Evolutionary conservation across 192 early-diverging fungal species (phyloP).

Genomic region (Gonapodya prolifera): DNA sequence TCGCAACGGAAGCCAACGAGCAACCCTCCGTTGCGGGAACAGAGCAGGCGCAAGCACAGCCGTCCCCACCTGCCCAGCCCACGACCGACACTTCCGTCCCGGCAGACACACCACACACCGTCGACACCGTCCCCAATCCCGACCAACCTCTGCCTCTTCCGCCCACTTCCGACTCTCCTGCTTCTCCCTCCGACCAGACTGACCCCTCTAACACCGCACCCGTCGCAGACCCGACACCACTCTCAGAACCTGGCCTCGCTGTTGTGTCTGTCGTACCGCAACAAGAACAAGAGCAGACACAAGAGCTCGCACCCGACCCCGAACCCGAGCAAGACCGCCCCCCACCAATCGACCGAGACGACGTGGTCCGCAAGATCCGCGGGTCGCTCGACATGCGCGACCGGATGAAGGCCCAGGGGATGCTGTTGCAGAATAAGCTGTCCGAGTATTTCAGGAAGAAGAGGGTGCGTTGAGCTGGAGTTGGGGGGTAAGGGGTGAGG

Average conservation of each 20-base stretch:
- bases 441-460: slow-evolving; percentile 41
- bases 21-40: too few species aligned
- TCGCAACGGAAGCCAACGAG: too few species aligned
- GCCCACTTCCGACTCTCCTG: not conserved
- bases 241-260: too few species aligned
- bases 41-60: too few species aligned
- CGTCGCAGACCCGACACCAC: not conserved
- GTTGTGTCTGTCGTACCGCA: too few species aligned
- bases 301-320: not conserved
- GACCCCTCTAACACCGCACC: not conserved
- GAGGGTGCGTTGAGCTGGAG: slow-evolving; percentile 18
- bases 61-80: too few species aligned
- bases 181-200: not conserved
- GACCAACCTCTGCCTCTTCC: too few species aligned
- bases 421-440: slow-evolving; percentile 34
- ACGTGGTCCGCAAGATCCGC: not conserved
- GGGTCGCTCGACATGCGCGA: slow-evolving; percentile 29
- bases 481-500: too few species aligned
- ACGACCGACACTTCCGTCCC: too few species aligned
- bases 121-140: too few species aligned
- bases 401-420: slow-evolving; percentile 21
- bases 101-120: too few species aligned
- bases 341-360: not conserved
- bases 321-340: not conserved
- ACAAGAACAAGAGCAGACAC: not conserved